These are phyloP conservation scores for Geoglossum glabrum DNA, from an alignment of 495 filamentous ascomycete genomes.

Conservation along the genomic window DNA sequence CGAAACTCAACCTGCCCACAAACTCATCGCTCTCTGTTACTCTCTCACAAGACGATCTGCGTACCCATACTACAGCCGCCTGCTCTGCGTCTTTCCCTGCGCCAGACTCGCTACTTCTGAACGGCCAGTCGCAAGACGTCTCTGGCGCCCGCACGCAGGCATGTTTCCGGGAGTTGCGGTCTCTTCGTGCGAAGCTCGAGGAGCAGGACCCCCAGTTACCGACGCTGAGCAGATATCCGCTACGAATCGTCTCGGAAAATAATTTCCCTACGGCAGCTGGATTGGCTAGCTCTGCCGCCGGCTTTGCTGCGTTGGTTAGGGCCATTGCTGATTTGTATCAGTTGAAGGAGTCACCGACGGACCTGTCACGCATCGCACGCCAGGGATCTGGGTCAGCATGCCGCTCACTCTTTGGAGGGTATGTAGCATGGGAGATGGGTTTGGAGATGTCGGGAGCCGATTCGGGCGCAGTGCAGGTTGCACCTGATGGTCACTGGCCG, in stretches of 20 bases:
- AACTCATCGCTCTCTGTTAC: conserved; percentile 95
- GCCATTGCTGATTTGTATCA: conserved; percentile 83
- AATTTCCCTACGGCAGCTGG: conserved; percentile 99
- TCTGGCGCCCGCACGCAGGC: conserved; percentile 73
- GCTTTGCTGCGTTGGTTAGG: conserved; percentile 84
- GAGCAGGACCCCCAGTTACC: conserved; percentile 47
- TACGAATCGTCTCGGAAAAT: conserved; percentile 79
- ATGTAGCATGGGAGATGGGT: conserved; percentile 83
- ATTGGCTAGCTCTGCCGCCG: conserved; percentile 77
- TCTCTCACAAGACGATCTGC: conserved; percentile 79
- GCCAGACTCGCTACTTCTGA: conserved; percentile 62
- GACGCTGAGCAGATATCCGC: conserved; percentile 47
- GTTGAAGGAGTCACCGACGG: conserved; percentile 53
- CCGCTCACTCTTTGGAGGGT: conserved; percentile 77
- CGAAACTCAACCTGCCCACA: conserved; percentile 82
- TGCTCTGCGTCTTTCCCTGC: conserved; percentile 57
- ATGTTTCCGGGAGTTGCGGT: conserved; percentile 69
- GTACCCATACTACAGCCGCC: conserved; percentile 88
- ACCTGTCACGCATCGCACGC: conserved; percentile 75
- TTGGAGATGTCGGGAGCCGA: conserved; percentile 53
- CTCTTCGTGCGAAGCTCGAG: conserved; percentile 57
- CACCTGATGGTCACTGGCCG: conserved; percentile 76
- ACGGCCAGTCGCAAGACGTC: conserved; percentile 64
- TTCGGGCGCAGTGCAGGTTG: conserved; percentile 67
- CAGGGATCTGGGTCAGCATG: conserved; percentile 92